Conservation (phyloP, 768 basidiomycete genomes). For the Rhodotorula sphaerocarpa region DNA sequence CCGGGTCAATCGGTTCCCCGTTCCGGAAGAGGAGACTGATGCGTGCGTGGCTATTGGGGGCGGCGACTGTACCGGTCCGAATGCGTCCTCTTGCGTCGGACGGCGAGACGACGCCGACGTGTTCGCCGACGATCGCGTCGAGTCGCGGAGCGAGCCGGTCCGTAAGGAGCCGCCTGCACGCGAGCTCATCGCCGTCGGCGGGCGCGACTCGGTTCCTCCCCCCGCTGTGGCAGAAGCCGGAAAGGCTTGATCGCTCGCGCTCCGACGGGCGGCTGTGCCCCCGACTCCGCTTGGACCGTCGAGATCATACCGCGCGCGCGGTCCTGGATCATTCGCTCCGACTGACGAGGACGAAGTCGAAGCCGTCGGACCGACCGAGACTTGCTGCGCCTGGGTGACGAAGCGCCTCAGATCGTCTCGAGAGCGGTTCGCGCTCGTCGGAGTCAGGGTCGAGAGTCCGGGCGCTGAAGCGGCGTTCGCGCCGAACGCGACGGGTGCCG, state of each 20-base stretch:
- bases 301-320: too few relatives aligned
- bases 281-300: constrained; percentile 5
- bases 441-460: constrained; percentile 16
- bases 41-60: not conserved
- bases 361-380: too few relatives aligned
- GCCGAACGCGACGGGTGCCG: not conserved
- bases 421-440: constrained; percentile 12
- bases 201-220: not conserved
- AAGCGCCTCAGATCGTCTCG: constrained; percentile 65
- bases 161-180: not conserved
- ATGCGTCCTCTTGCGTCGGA: not conserved
- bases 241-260: constrained; percentile 1
- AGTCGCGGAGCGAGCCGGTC: not conserved
- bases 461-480: not conserved
- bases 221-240: too few relatives aligned
- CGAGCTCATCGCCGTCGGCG: constrained; percentile 1
- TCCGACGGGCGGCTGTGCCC: not conserved
- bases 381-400: constrained; percentile 37
- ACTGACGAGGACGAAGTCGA: not conserved
- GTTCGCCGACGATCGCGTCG: constrained; percentile 7
- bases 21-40: too few relatives aligned
- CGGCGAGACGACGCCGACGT: too few relatives aligned
- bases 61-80: not conserved
- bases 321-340: too few relatives aligned
- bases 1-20: not conserved